phyloP scores from a whole-genome alignment of 1,284 basidiomycete genomes.

The Microbotryum scabiosae region DNA sequence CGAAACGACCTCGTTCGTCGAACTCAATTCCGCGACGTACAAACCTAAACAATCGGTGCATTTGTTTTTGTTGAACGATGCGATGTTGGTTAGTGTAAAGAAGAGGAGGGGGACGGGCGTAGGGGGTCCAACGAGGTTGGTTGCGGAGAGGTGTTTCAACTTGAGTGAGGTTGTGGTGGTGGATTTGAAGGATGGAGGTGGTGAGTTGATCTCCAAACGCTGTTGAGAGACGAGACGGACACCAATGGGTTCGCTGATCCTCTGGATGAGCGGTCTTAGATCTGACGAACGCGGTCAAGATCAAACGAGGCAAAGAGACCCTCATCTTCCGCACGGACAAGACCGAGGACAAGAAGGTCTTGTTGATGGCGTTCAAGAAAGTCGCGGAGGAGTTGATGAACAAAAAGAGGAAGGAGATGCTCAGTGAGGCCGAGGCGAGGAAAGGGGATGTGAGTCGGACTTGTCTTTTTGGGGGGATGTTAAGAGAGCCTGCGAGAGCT shows the following conservation, averaged over 20 bases:
- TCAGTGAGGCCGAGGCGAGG: slow-evolving; percentile 32
- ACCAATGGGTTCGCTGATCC: not conserved
- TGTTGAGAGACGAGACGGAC: no score
- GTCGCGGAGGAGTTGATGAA: slow-evolving; percentile 83
- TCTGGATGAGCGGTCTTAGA: slow-evolving; percentile 45
- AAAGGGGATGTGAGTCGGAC: slow-evolving; percentile 28
- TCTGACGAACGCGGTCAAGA: slow-evolving; percentile 92
- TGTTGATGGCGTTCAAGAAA: slow-evolving; percentile 77
- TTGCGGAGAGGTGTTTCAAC: slow-evolving; percentile 87
- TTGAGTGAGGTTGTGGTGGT: slow-evolving; percentile 86
- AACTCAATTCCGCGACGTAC: slow-evolving; percentile 91
- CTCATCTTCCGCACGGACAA: slow-evolving; percentile 83
- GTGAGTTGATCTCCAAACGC: slow-evolving; percentile 48
- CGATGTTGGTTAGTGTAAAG: slow-evolving; percentile 70
- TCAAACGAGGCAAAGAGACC: slow-evolving; percentile 84
- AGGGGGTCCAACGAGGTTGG: slow-evolving; percentile 58
- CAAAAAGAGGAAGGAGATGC: slow-evolving; percentile 76
- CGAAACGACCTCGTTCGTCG: slow-evolving; percentile 74
- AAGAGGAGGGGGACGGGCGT: slow-evolving; percentile 37
- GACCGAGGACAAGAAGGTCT: slow-evolving; percentile 70
- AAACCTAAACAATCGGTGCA: slow-evolving; percentile 78
- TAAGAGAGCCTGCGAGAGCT: no score
- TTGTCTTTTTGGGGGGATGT: not conserved
- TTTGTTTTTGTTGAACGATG: slow-evolving; percentile 85
- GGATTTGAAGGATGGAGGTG: slow-evolving; percentile 87